phyloP scores from a whole-genome alignment of 1,284 basidiomycete species.

The Austroboletus novae-zelandiae region DNA sequence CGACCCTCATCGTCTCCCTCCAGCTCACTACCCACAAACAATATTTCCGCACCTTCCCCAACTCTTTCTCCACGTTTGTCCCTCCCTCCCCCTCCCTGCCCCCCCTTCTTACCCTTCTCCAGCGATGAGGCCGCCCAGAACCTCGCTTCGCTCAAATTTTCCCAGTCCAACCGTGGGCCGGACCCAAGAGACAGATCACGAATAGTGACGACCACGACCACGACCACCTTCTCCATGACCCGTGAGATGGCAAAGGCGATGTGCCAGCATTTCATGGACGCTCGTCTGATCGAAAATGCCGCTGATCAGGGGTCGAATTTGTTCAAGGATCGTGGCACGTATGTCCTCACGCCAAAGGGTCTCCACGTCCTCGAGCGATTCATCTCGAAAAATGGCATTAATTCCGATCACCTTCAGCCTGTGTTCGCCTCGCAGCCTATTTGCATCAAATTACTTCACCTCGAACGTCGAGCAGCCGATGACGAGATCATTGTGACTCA shows the following conservation, averaged over 20 bases:
- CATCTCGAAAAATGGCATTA: constrained; percentile 99
- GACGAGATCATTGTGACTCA: constrained; percentile 98
- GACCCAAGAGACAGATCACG: constrained; percentile 97
- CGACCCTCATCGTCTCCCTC: constrained; percentile 93
- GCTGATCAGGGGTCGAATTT: constrained; percentile 83
- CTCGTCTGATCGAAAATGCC: constrained; percentile 95
- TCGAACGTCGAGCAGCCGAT: constrained; percentile 89
- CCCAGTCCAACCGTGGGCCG: constrained; percentile 96
- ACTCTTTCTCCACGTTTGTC: constrained; percentile 92
- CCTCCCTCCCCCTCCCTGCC: constrained; percentile 6
- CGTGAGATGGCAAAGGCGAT: constrained; percentile 99
- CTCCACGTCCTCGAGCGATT: constrained; percentile 98
- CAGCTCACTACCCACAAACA: constrained; percentile 88
- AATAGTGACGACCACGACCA: constrained; percentile 98
- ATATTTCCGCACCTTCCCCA: constrained; percentile 93
- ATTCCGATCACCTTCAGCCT: constrained; percentile 85
- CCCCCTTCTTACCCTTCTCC: constrained; percentile 14
- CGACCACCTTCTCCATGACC: constrained; percentile 99
- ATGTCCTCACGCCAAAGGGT: constrained; percentile 95
- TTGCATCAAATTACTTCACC: constrained; percentile 96
- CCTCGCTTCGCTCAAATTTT: constrained; percentile 95
- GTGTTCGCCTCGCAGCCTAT: constrained; percentile 95
- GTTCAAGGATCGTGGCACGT: constrained; percentile 98
- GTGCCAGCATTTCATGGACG: constrained; percentile 99
- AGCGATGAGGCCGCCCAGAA: constrained; percentile 96